Percentiles rank a stretch among this genome's conserved stretches.
Evolutionary conservation across 805 yeast species (phyloP).

Genomic region (Nakazawaea holstii): DNA sequence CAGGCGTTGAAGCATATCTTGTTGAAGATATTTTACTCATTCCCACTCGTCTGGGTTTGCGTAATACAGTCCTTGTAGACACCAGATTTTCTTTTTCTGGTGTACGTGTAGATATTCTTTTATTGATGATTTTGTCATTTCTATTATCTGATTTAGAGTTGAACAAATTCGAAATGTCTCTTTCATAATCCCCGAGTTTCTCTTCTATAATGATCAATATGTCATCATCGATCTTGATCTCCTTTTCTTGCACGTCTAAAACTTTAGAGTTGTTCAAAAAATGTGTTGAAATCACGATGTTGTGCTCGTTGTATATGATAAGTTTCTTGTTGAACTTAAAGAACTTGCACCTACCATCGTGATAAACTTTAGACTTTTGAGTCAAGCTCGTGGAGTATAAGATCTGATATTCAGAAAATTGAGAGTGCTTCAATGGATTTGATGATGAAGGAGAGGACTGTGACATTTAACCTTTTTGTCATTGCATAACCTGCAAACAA

Average conservation of each 20-base stretch:
- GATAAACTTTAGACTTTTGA: conserved; percentile 47
- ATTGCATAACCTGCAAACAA: not conserved
- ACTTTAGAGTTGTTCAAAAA: conserved; percentile 21
- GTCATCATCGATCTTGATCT: conserved; percentile 16
- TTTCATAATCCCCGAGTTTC: conserved; percentile 26
- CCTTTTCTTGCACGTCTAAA: conserved; percentile 19
- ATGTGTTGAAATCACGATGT: conserved; percentile 21
- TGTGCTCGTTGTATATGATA: conserved; percentile 32
- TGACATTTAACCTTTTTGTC: not conserved
- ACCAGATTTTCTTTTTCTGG: not conserved
- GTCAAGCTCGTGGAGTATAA: conserved; percentile 38
- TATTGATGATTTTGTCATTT: not conserved
- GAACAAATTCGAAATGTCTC: conserved; percentile 29
- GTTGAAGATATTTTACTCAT: conserved; percentile 3
- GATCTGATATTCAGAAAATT: conserved; percentile 40
- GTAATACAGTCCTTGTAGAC: not conserved
- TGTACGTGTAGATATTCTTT: not conserved
- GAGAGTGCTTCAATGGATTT: conserved; percentile 26
- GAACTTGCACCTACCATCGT: conserved; percentile 41
- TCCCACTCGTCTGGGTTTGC: conserved; percentile 2
- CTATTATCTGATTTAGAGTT: not conserved
- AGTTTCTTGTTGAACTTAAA: conserved; percentile 45
- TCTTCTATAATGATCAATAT: conserved; percentile 28
- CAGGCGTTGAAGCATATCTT: not conserved
- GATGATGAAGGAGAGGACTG: not conserved